Evolutionary conservation across 2,329 filamentous ascomycete species (phyloP).

Genomic region (Dactylella cylindrospora): DNA sequence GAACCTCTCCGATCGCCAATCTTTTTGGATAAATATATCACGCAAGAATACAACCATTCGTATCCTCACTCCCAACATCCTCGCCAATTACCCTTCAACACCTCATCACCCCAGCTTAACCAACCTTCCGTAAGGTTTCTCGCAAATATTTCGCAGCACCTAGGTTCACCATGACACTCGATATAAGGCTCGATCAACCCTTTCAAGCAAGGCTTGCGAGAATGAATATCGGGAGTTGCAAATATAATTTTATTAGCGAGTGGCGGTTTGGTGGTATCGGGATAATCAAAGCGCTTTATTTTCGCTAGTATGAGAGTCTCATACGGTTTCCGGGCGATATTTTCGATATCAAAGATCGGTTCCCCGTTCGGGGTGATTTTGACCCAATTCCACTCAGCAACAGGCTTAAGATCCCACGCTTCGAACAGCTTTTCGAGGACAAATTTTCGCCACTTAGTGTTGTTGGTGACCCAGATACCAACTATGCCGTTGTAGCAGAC

Average conservation of each 20-base stretch:
- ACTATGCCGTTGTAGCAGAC: conserved; percentile 62
- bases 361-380: conserved; percentile 69
- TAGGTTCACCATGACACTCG: conserved; percentile 53
- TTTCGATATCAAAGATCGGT: conserved; percentile 64
- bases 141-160: conserved; percentile 74
- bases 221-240: conserved; percentile 74
- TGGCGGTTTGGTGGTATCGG: conserved; percentile 43
- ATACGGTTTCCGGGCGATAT: conserved; percentile 72
- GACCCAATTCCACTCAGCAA: conserved; percentile 76
- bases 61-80: conserved; percentile 57
- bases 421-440: conserved; percentile 66
- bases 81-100: conserved; percentile 66
- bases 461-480: conserved; percentile 78
- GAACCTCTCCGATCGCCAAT: no score
- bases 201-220: conserved; percentile 73
- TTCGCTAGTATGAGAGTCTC: conserved; percentile 67
- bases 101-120: conserved; percentile 78
- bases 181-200: conserved; percentile 55
- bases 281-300: neutral
- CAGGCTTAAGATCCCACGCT: conserved; percentile 65
- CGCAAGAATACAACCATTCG: neutral
- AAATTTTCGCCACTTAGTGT: conserved; percentile 58
- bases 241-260: conserved; percentile 63
- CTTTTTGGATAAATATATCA: neutral
- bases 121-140: conserved; percentile 72